Evolutionary conservation across 2,329 filamentous ascomycete species (phyloP), one percentile per base, ranked within the genome.

Genomic region (Sporothrix dimorphospora): DNA sequence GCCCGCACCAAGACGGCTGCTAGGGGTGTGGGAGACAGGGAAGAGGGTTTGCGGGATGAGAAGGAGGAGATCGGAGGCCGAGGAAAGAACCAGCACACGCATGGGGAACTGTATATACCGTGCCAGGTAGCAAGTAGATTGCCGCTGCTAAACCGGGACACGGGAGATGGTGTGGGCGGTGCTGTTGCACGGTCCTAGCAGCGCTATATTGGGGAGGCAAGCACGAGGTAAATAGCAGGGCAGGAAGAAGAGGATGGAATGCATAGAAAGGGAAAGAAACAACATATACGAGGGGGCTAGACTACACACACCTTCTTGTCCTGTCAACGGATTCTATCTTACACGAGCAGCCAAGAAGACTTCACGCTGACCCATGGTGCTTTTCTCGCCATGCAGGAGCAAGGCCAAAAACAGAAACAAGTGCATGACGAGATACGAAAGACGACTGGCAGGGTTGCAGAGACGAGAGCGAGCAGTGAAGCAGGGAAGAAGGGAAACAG

Each of bases 101-200:
- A 24, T 57, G 53, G 34, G 34, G 30, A 61, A 8, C 16, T 30
- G 21, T n/a, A 24, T 55, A 30, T 40, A 40, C 45, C 45, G 42
- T 45, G 34, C 45, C 55, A 63, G 69, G 55, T 63, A 40, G n/a
- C 55, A 63, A 27, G 30, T 63, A 63, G 19, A 51, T 63, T 63
- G 69, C 40, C 27, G 49, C 12, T 57, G 47, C 49, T 51, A 27
- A 42, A 53, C 42, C 69, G 47, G 49, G 57, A 47, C n/a, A 9
- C 38, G n/a, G 55, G 30, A 70, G 68, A 34, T 57, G 68, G 30
- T 49, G 68, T 49, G 51, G 42, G 40, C 12, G n/a, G 40, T 45
- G 38, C n/a, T 27, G 12, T 45, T 27, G n/a, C 59, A 45, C 38
- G 59, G 38, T 24, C 38, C 59, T 38, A 24, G 38, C n/a, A 16